These are phyloP conservation scores for Phytophthora fragariaefolia DNA, from an alignment of 352 stramenopile genomes.

Conservation along the genomic window DNA sequence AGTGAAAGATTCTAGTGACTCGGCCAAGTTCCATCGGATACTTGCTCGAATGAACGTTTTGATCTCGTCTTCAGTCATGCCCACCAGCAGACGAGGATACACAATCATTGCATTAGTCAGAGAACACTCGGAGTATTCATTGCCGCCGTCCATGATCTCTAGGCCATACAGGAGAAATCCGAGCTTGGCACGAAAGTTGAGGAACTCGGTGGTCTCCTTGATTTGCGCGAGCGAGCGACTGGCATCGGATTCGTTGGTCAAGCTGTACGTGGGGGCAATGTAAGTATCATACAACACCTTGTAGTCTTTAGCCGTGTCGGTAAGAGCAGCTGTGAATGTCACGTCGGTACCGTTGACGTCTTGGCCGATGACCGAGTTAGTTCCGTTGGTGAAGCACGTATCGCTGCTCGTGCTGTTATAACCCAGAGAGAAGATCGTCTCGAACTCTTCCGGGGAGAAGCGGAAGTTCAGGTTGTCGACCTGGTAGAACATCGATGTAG, in stretches of 20 bases:
- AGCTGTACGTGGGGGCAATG: constrained; percentile 51
- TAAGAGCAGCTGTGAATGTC: constrained; percentile 37
- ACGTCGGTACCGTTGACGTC: constrained; percentile 42
- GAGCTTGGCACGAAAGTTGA: constrained; percentile 61
- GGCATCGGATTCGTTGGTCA: constrained; percentile 24
- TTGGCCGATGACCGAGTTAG: constrained; percentile 42
- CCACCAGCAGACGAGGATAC: constrained; percentile 52
- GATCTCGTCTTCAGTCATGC: constrained; percentile 57
- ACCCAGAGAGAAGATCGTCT: constrained; percentile 46
- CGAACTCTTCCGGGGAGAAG: constrained; percentile 44
- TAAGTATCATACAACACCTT: constrained; percentile 53
- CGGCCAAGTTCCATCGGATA: constrained; percentile 47
- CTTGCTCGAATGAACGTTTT: constrained; percentile 41
- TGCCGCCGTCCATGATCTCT: constrained; percentile 38
- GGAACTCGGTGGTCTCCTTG: constrained; percentile 43
- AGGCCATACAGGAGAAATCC: constrained; percentile 47
- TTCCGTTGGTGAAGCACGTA: constrained; percentile 44
- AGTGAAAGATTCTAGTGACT: constrained; percentile 39
- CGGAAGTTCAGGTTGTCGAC: constrained; percentile 55
- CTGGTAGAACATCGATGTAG: constrained; percentile 57
- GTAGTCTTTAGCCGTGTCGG: constrained; percentile 38
- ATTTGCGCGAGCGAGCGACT: constrained; percentile 30
- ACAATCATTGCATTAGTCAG: constrained; percentile 48
- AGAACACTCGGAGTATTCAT: constrained; percentile 41
- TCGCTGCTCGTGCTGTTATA: constrained; percentile 50